Evolutionary conservation across 257 asterid genomes (phyloP).

Genomic region (Solanum peruvianum): DNA sequence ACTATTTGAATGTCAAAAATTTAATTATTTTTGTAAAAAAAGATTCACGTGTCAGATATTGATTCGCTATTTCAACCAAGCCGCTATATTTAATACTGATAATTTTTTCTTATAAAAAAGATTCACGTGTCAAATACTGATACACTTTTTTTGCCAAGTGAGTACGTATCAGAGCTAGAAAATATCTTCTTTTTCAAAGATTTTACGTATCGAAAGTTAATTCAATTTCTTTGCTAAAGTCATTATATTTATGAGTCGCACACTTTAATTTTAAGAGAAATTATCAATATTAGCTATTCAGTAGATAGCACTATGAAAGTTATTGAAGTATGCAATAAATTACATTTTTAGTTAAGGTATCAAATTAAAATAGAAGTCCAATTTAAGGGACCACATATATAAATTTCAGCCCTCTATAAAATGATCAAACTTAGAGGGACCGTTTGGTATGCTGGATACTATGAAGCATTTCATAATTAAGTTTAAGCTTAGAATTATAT

Average conservation of each 20-base stretch:
- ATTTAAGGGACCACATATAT: not conserved
- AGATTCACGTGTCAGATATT: not conserved
- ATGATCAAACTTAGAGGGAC: not conserved
- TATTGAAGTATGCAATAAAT: not conserved
- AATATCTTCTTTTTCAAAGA: not conserved
- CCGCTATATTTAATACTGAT: not conserved
- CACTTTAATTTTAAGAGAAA: not conserved
- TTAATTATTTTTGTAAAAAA: not conserved
- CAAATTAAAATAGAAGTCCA: not conserved
- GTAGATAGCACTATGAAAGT: not conserved
- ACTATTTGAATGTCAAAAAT: not conserved
- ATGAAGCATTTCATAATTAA: not conserved
- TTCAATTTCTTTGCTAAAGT: not conserved
- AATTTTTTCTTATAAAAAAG: not conserved
- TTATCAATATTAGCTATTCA: not conserved
- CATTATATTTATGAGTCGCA: not conserved
- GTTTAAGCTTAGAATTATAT: not conserved
- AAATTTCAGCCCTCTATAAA: not conserved
- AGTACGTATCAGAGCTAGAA: not conserved
- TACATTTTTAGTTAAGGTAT: not conserved
- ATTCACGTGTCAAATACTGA: not conserved
- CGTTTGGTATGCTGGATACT: not conserved
- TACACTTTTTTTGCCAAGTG: not conserved
- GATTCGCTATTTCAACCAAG: not conserved
- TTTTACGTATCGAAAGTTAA: not conserved